phyloP scores from a whole-genome alignment of 371 early-diverging fungal species.

The Syncephalastrum racemosum region DNA sequence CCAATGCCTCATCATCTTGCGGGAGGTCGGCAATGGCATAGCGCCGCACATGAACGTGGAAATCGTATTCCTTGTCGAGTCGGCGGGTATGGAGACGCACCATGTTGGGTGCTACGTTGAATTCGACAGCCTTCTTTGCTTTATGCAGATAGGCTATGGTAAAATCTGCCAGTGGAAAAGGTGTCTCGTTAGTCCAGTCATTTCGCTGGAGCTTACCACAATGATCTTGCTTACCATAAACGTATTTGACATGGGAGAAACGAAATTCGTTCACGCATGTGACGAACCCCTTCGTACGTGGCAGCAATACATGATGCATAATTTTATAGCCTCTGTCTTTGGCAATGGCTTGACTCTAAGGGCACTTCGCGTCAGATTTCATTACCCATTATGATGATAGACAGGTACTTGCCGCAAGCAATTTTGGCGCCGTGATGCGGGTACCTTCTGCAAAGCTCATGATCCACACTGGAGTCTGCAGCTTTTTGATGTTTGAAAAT shows the following conservation, averaged over 20 bases:
- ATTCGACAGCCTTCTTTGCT: slow-evolving; percentile 19
- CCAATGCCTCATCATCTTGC: slow-evolving; percentile 52
- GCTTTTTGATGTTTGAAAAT: slow-evolving; percentile 56
- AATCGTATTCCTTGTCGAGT: slow-evolving; percentile 61
- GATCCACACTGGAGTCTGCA: slow-evolving; percentile 71
- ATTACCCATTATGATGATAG: slow-evolving; percentile 12
- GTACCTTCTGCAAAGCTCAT: slow-evolving; percentile 76
- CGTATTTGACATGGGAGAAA: slow-evolving; percentile 62
- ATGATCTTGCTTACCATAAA: slow-evolving; percentile 57
- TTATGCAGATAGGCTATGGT: slow-evolving; percentile 64
- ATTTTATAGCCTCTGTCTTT: slow-evolving; percentile 54
- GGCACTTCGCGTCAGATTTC: background rate
- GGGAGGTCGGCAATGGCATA: slow-evolving; percentile 64
- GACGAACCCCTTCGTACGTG: slow-evolving; percentile 81
- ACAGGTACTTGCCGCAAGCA: slow-evolving; percentile 43
- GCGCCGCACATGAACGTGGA: slow-evolving; percentile 67
- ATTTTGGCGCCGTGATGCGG: slow-evolving; percentile 60
- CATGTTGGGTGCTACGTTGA: slow-evolving; percentile 60
- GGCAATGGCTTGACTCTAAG: slow-evolving; percentile 61
- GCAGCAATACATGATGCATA: slow-evolving; percentile 71
- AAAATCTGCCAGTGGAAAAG: slow-evolving; percentile 42
- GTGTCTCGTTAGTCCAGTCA: too few relatives aligned
- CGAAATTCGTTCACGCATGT: slow-evolving; percentile 63
- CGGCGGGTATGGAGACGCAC: slow-evolving; percentile 55
- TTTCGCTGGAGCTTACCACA: too few relatives aligned